Evolutionary conservation across 192 early-diverging fungal species (phyloP).

Genomic region (Cladochytrium replicatum): DNA sequence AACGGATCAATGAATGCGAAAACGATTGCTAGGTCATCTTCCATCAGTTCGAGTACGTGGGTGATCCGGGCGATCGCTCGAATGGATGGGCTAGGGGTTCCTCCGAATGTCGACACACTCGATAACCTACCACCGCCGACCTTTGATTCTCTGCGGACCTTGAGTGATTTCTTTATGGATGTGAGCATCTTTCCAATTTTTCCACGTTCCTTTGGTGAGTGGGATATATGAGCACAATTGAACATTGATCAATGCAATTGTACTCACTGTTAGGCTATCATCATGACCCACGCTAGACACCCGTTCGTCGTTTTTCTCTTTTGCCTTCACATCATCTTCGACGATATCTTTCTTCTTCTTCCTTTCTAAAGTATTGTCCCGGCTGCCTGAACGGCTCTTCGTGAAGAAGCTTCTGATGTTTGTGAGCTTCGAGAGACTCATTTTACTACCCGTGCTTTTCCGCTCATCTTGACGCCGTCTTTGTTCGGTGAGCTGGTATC

Average conservation of each 20-base stretch:
- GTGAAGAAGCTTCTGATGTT: background rate
- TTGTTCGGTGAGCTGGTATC: conserved; percentile 24
- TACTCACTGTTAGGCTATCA: no score
- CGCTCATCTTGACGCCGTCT: conserved; percentile 5
- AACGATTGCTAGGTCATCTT: background rate
- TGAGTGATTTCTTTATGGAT: background rate
- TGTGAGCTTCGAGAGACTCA: background rate
- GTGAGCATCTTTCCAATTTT: background rate
- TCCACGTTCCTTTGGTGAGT: conserved; percentile 16
- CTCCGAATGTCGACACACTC: no score
- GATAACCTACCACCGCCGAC: no score
- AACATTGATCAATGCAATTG: no score
- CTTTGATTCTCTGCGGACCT: no score
- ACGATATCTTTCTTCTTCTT: conserved; percentile 8
- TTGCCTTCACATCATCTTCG: background rate
- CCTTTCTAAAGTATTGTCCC: no score
- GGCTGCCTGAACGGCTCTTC: background rate
- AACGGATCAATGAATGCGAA: conserved; percentile 21
- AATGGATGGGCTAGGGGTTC: background rate
- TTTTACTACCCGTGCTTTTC: background rate
- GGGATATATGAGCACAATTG: no score
- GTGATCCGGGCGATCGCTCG: no score
- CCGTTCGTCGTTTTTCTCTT: background rate
- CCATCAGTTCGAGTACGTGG: no score
- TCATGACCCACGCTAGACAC: background rate